Conservation (phyloP, 768 basidiomycete genomes). For the Lentinula aciculospora region DNA sequence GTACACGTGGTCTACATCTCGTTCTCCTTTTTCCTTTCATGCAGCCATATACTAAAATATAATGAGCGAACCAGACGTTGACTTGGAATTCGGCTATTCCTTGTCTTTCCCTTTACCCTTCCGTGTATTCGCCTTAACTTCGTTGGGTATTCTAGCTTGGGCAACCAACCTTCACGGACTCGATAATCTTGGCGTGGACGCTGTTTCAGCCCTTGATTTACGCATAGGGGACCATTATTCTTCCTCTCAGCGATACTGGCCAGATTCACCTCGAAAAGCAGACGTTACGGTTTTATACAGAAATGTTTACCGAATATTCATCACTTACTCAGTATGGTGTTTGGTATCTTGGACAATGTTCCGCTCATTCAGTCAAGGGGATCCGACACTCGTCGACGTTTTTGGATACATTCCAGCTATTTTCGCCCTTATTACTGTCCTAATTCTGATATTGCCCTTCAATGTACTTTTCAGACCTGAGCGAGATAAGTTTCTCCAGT, state of each 20-base stretch:
- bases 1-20: neutral
- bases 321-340: constrained; percentile 55
- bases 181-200: constrained; percentile 68
- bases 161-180: constrained; percentile 90
- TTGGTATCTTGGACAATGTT: constrained; percentile 67
- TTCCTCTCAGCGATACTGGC: constrained; percentile 20
- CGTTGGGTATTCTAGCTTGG: constrained; percentile 84
- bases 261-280: constrained; percentile 25
- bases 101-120: constrained; percentile 84
- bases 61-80: constrained; percentile 16
- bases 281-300: constrained; percentile 42
- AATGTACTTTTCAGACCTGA: constrained; percentile 63
- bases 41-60: constrained; percentile 8
- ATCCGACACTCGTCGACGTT: constrained; percentile 56
- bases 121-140: constrained; percentile 76
- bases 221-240: constrained; percentile 27
- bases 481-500: constrained; percentile 77
- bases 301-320: constrained; percentile 64
- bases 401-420: constrained; percentile 76
- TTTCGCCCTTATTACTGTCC: constrained; percentile 51
- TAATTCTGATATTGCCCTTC: constrained; percentile 61
- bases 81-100: constrained; percentile 15
- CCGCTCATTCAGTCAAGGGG: constrained; percentile 51
- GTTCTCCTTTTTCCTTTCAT: neutral
- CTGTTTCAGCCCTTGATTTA: constrained; percentile 64